These are phyloP conservation scores for Hydnum rufescens DNA, from an alignment of 768 basidiomycete genomes.

Conservation along the genomic window DNA sequence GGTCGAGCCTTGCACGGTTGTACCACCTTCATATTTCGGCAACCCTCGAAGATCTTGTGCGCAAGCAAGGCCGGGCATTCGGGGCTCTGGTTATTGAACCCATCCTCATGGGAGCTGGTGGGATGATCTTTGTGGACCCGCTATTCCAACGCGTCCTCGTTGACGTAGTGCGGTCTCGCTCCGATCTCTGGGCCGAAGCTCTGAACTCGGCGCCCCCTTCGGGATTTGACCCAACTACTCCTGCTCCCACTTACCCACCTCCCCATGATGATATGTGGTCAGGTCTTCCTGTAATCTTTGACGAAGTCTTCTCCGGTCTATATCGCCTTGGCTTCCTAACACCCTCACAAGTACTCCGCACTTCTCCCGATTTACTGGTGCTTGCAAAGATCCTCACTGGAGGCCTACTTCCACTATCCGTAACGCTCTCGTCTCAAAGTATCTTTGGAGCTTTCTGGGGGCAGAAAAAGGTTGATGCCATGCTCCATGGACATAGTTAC, in stretches of 20 bases:
- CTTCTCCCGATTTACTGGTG: slow-evolving; percentile 70
- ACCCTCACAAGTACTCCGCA: slow-evolving; percentile 42
- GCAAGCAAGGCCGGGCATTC: slow-evolving; percentile 18
- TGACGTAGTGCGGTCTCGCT: slow-evolving; percentile 46
- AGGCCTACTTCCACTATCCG: slow-evolving; percentile 69
- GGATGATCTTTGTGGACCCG: slow-evolving; percentile 95
- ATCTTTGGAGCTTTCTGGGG: slow-evolving; percentile 69
- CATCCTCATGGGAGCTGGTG: slow-evolving; percentile 83
- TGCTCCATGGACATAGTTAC: slow-evolving; percentile 90
- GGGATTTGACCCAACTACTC: slow-evolving; percentile 11
- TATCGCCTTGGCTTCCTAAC: slow-evolving; percentile 65
- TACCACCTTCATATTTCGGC: slow-evolving; percentile 43
- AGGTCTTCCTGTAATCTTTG: slow-evolving; percentile 79
- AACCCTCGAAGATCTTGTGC: slow-evolving; percentile 29
- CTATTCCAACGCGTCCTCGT: slow-evolving; percentile 81
- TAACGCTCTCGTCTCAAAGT: slow-evolving; percentile 60
- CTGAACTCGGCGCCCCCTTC: slow-evolving; percentile 8
- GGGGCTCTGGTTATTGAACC: slow-evolving; percentile 77
- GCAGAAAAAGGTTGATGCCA: slow-evolving; percentile 56
- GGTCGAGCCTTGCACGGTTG: slow-evolving; percentile 35
- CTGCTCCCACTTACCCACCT: neutral
- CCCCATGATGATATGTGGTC: slow-evolving; percentile 22
- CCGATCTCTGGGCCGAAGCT: slow-evolving; percentile 17
- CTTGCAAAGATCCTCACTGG: slow-evolving; percentile 90
- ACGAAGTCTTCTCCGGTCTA: slow-evolving; percentile 92